These are phyloP conservation scores for Podaxis pistillaris DNA, from an alignment of 768 basidiomycete species.

Conservation along the genomic window DNA sequence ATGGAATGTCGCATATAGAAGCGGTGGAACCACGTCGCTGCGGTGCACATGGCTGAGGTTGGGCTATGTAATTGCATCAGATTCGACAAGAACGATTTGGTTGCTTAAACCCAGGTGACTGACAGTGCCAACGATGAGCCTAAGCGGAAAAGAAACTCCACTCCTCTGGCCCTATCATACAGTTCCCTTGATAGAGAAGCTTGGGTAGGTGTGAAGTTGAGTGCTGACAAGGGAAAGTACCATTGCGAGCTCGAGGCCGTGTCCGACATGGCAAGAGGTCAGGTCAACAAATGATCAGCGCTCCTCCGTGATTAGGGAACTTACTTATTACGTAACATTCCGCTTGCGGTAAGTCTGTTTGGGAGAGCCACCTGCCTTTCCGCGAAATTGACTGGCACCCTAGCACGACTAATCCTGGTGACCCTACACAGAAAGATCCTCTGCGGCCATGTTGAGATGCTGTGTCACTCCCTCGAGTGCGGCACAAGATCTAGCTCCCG, in stretches of 20 bases:
- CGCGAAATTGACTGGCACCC: not conserved
- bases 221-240: slow-evolving; percentile 63
- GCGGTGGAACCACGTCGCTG: slow-evolving; percentile 88
- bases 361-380: not conserved
- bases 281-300: slow-evolving; percentile 14
- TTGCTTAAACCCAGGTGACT: slow-evolving; percentile 30
- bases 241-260: slow-evolving; percentile 52
- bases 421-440: not conserved
- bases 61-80: slow-evolving; percentile 44
- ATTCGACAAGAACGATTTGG: slow-evolving; percentile 15
- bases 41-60: slow-evolving; percentile 79
- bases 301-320: not conserved
- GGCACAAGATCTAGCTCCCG: not conserved
- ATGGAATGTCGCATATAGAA: slow-evolving; percentile 88
- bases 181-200: slow-evolving; percentile 67
- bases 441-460: not conserved
- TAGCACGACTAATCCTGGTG: not conserved
- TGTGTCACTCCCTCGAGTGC: not conserved
- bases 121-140: slow-evolving; percentile 77
- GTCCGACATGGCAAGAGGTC: slow-evolving; percentile 11
- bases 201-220: slow-evolving; percentile 57
- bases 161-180: slow-evolving; percentile 75
- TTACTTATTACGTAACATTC: slow-evolving; percentile 12
- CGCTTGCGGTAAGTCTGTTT: slow-evolving; percentile 3
- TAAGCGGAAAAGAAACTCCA: slow-evolving; percentile 83